Evolutionary conservation across 2,329 filamentous ascomycete genomes (phyloP), one percentile per base, ranked within the genome.

Genomic region (Cadophora malorum): DNA sequence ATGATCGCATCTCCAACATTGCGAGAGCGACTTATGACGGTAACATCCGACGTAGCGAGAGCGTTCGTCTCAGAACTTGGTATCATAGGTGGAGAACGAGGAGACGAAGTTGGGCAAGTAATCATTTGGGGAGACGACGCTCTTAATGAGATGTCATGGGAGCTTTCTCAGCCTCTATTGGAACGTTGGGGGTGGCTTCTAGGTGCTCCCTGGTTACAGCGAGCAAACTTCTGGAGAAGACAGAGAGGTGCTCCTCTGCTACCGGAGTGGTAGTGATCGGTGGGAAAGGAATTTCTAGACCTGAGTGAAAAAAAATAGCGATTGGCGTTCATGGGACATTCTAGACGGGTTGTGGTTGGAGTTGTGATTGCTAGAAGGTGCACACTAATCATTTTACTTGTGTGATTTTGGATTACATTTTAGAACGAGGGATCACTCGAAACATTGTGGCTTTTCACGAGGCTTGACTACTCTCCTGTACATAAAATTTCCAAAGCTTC

Each of bases 111-210:
- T 7, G 79, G 78, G 8, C 80, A 81, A 64, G 67, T 82, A 63
- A 81, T 76, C n/a, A 78, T 81, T 56, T 82, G 80, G 80, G 80
- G 80, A 31, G 79, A 80, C 28, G 79, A 82, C 69, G 76, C 79
- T 50, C 71, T 80, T 6, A 80, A 81, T 66, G 80, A 81, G 63
- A 76, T 80, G 66, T 78, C 78, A 4, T 82, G 80, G 80, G 80
- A 82, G 67, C 79, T 81, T 59, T 81, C 80, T n/a, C 76, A 77
- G 28, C 69, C 72, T 10, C 74, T 80, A 1, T 72, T 81, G 33
- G 78, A 80, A 66, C 75, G 77, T 35, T 82, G 80, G 80, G 78
- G 79, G 0, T 81, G 79, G 77, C 66, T 82, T 33, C 67, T 82
- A 6, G 79, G 79, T 4, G 65, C 68, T 14, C 76, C 78, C 59